Evolutionary conservation across 495 filamentous ascomycete genomes (phyloP).

Genomic region (Gamarada debralockiae): DNA sequence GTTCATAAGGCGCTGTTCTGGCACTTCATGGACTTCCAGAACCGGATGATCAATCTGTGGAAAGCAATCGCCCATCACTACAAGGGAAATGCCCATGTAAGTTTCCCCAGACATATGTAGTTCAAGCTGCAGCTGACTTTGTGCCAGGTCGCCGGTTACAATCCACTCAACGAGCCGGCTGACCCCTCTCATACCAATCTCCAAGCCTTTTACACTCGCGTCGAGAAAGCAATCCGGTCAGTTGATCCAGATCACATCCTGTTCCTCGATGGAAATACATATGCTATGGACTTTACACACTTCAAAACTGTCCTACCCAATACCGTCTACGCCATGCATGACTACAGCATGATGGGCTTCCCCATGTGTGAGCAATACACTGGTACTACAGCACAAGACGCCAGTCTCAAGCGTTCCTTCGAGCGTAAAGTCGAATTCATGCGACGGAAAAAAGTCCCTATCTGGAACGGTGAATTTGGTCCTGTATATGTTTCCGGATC

Average conservation of each 20-base stretch:
- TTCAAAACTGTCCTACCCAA: constrained; percentile 35
- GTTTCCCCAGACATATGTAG: not conserved
- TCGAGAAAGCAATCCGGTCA: constrained; percentile 54
- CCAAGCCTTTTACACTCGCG: constrained; percentile 50
- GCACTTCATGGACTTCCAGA: constrained; percentile 60
- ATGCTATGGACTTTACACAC: constrained; percentile 47
- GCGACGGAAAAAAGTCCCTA: constrained; percentile 45
- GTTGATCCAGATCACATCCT: constrained; percentile 61
- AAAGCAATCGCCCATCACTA: constrained; percentile 54
- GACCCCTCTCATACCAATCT: constrained; percentile 54
- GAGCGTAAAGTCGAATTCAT: constrained; percentile 57
- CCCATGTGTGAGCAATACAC: constrained; percentile 46
- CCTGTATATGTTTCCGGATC: constrained; percentile 52
- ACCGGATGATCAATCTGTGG: constrained; percentile 58
- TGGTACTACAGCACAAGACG: constrained; percentile 48
- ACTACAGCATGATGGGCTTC: constrained; percentile 58
- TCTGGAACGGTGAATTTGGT: constrained; percentile 68
- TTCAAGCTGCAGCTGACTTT: not conserved
- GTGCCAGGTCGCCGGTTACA: constrained; percentile 56
- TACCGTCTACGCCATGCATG: constrained; percentile 58
- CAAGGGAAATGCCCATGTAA: constrained; percentile 40
- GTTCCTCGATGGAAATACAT: constrained; percentile 64
- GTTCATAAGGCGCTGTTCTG: constrained; percentile 56
- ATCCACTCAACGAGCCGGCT: constrained; percentile 62
- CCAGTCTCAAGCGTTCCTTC: constrained; percentile 41